Evolutionary conservation across 345 rosid species (phyloP).

Genomic region (Linum usitatissimum): DNA sequence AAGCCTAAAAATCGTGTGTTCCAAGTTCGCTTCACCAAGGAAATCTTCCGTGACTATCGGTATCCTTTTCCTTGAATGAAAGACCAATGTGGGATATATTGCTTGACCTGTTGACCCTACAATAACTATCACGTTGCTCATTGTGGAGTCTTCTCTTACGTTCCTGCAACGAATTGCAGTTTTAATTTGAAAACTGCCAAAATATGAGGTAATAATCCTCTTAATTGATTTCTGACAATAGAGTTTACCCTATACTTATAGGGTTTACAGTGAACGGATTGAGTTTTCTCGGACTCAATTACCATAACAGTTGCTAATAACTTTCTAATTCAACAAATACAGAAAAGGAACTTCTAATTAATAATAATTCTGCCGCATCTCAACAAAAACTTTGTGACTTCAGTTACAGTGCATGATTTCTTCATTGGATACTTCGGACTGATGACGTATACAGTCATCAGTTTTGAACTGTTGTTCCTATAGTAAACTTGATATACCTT

Average conservation of each 20-base stretch:
- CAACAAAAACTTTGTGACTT: not conserved
- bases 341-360: too few relatives aligned
- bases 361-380: too few relatives aligned
- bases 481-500: not conserved
- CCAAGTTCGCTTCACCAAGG: constrained; percentile 92
- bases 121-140: not conserved
- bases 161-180: not conserved
- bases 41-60: constrained; percentile 71
- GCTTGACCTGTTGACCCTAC: too few relatives aligned
- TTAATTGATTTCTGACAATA: too few relatives aligned
- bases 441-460: not conserved
- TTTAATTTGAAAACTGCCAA: not conserved
- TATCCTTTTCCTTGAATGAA: constrained; percentile 58
- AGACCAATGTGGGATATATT: too few relatives aligned
- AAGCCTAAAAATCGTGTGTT: constrained; percentile 60
- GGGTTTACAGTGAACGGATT: too few relatives aligned
- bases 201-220: too few relatives aligned
- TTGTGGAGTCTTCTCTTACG: not conserved
- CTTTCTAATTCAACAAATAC: too few relatives aligned
- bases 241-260: too few relatives aligned
- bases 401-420: not conserved
- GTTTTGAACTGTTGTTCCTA: not conserved
- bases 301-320: too few relatives aligned
- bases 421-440: not conserved
- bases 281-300: too few relatives aligned